phyloP scores from a whole-genome alignment of 768 basidiomycete species.

The Boletus fagicola region DNA sequence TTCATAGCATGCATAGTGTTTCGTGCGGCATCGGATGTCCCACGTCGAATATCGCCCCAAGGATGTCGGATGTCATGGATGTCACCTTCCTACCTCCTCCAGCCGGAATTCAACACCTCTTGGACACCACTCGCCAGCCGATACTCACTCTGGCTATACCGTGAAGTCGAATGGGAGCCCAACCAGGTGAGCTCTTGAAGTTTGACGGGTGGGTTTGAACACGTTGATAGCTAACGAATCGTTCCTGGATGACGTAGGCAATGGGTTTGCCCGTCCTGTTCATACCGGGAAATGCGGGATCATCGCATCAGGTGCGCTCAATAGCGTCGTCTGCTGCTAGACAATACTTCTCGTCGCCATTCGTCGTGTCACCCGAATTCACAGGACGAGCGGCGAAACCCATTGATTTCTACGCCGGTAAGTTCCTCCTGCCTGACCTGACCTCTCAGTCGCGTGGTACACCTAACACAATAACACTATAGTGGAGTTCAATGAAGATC shows the following conservation, averaged over 20 bases:
- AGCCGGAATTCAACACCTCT: conserved; percentile 59
- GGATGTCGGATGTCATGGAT: conserved; percentile 97
- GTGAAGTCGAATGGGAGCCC: conserved; percentile 83
- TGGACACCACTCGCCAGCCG: conserved; percentile 72
- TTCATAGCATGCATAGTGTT: conserved; percentile 41
- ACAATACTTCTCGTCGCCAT: conserved; percentile 70
- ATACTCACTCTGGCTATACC: conserved; percentile 88
- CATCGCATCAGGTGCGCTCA: conserved; percentile 88
- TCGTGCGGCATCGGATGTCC: conserved; percentile 43
- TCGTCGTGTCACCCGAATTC: conserved; percentile 54
- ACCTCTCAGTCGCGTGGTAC: neutral
- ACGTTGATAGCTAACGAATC: neutral
- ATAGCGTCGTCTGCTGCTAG: conserved; percentile 89
- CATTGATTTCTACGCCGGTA: conserved; percentile 87
- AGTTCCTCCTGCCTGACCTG: conserved; percentile 17
- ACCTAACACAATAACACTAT: neutral
- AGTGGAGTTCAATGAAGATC: conserved; percentile 96
- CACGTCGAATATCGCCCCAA: conserved; percentile 67
- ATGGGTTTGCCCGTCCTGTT: conserved; percentile 86
- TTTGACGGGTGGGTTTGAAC: conserved; percentile 4
- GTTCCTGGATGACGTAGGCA: conserved; percentile 17
- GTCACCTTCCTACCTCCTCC: conserved; percentile 84
- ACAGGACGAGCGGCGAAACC: conserved; percentile 44
- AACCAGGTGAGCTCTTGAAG: conserved; percentile 43
- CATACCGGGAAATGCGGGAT: conserved; percentile 96